phyloP scores from a whole-genome alignment of 768 basidiomycete species.

The Termitomyces sp. region DNA sequence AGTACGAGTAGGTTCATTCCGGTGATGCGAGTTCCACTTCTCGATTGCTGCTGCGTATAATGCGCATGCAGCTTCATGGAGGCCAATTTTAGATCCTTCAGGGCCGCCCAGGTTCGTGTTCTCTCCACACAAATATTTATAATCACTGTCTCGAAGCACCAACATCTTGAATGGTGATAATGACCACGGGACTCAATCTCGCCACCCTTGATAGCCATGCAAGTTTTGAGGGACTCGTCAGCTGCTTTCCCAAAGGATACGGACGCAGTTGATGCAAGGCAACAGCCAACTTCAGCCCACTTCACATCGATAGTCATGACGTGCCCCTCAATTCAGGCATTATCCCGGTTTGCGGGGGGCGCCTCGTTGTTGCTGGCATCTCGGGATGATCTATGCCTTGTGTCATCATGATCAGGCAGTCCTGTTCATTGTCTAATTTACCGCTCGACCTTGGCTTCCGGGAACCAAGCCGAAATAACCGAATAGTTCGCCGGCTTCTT shows the following conservation, averaged over 20 bases:
- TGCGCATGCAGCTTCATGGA: neutral
- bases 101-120: neutral
- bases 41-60: neutral
- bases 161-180: neutral
- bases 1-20: neutral
- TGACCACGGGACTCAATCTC: neutral
- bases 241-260: neutral
- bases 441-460: neutral
- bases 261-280: too few species aligned
- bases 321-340: neutral
- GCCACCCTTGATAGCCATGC: neutral
- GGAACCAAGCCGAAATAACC: neutral
- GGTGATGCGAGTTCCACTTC: neutral
- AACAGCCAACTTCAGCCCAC: neutral
- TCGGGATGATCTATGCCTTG: neutral
- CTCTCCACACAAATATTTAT: neutral
- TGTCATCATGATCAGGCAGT: neutral
- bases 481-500: constrained; percentile 1
- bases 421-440: neutral
- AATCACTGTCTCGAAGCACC: neutral
- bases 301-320: constrained; percentile 4
- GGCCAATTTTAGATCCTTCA: neutral
- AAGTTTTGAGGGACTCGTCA: neutral
- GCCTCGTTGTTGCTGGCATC: neutral
- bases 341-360: neutral